Evolutionary conservation across 73 alveolate species (phyloP).

Genomic region (Symbiodinium natans): DNA sequence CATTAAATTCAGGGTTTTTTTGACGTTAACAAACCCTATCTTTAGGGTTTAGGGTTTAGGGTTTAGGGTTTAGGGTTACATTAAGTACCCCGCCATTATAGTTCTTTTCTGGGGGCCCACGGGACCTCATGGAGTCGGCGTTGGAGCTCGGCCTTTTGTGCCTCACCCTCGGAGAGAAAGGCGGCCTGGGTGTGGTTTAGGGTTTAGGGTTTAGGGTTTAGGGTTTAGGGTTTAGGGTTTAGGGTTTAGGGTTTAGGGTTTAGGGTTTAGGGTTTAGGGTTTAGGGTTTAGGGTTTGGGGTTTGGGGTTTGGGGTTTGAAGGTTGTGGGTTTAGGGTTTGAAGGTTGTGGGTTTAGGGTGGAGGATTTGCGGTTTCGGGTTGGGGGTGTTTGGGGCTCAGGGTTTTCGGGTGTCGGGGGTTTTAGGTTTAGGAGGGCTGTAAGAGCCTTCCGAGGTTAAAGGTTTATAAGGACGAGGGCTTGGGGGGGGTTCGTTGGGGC

Average conservation of each 20-base stretch:
- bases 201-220: background rate
- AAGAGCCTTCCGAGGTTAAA: too few relatives aligned
- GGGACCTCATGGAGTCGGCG: conserved; percentile 11
- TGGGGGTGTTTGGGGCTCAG: background rate
- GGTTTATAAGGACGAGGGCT: too few relatives aligned
- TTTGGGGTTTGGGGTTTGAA: background rate
- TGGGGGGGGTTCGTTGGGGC: too few relatives aligned
- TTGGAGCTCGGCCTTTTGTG: conserved; percentile 42
- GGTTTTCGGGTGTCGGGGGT: too few relatives aligned
- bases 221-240: background rate
- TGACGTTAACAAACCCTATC: too few relatives aligned
- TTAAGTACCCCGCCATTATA: too few relatives aligned
- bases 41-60: too few relatives aligned
- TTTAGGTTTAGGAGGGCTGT: too few relatives aligned
- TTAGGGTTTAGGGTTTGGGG: background rate
- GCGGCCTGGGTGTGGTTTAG: background rate
- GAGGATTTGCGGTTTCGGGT: too few relatives aligned
- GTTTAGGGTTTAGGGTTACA: too few relatives aligned
- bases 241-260: background rate
- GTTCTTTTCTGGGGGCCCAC: background rate
- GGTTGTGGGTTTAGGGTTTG: background rate
- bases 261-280: too few relatives aligned
- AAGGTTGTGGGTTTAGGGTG: background rate
- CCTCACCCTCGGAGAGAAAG: conserved; percentile 2
- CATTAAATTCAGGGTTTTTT: too few relatives aligned